Percentiles rank a stretch among this genome's conserved stretches.
Conservation (phyloP, 2,329 filamentous ascomycete genomes). For the Pestalotiopsis sp. region DNA sequence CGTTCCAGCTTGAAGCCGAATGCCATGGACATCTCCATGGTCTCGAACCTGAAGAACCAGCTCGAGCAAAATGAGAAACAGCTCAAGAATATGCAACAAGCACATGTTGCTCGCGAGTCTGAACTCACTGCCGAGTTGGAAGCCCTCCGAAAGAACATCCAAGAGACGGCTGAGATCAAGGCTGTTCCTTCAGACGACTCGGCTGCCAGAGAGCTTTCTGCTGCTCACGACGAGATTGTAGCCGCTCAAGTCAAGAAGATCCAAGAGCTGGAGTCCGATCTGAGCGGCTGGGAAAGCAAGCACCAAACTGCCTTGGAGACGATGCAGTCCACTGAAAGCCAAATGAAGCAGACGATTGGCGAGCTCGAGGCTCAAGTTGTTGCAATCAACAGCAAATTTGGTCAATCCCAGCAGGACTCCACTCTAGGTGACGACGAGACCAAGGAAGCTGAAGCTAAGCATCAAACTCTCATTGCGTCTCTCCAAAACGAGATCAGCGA, state of each 20-base stretch:
- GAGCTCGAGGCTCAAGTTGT: slow-evolving; percentile 66
- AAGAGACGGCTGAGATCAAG: slow-evolving; percentile 27
- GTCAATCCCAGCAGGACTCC: slow-evolving; percentile 39
- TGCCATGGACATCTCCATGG: slow-evolving; percentile 87
- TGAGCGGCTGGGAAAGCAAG: slow-evolving; percentile 73
- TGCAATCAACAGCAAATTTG: slow-evolving; percentile 53
- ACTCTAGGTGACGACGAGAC: slow-evolving; percentile 42
- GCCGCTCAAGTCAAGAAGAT: slow-evolving; percentile 58
- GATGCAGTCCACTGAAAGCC: slow-evolving; percentile 70
- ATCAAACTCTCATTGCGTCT: slow-evolving; percentile 58
- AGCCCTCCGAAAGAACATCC: slow-evolving; percentile 59
- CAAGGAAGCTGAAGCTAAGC: slow-evolving; percentile 50
- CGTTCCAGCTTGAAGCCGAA: slow-evolving; percentile 82
- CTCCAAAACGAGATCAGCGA: slow-evolving; percentile 77
- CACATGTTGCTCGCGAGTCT: slow-evolving; percentile 72
- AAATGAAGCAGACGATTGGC: slow-evolving; percentile 70
- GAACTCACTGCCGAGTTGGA: slow-evolving; percentile 73
- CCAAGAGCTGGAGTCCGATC: slow-evolving; percentile 66
- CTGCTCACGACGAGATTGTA: slow-evolving; percentile 30
- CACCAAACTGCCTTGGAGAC: slow-evolving; percentile 70
- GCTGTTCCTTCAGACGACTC: slow-evolving; percentile 14
- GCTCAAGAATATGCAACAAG: slow-evolving; percentile 70
- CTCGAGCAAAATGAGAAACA: slow-evolving; percentile 83
- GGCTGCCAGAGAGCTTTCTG: slow-evolving; percentile 28
- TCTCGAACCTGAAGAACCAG: slow-evolving; percentile 84